Percentiles rank a stretch among this genome's conserved stretches.
Evolutionary conservation across 2,329 filamentous ascomycete genomes (phyloP).

Genomic region (Ophiocordyceps camponoti-saundersi): DNA sequence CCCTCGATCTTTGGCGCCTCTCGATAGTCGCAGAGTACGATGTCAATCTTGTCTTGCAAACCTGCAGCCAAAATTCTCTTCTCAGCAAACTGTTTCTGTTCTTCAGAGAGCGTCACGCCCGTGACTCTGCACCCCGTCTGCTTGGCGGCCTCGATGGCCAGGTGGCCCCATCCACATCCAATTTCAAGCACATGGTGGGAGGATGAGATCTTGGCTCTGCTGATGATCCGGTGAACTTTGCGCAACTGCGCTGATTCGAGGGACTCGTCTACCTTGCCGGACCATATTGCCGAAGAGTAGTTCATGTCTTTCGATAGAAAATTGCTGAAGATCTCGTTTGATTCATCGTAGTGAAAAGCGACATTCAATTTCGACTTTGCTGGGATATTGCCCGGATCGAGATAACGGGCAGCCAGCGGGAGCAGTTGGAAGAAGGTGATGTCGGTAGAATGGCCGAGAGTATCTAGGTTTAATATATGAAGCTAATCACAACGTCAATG

Average conservation of each 20-base stretch:
- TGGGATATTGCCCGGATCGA: conserved; percentile 1
- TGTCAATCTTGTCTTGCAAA: conserved; percentile 39
- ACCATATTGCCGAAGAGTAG: conserved; percentile 5
- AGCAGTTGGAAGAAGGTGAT: neutral
- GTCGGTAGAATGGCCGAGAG: neutral
- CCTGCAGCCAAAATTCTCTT: conserved; percentile 44
- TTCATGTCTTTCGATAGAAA: conserved; percentile 5
- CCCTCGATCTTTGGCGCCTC: conserved; percentile 33
- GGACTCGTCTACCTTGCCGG: conserved; percentile 23
- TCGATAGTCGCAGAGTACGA: conserved; percentile 52
- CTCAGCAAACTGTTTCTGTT: conserved; percentile 53
- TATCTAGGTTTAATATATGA: neutral
- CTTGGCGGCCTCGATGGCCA: conserved; percentile 51
- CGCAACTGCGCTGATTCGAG: conserved; percentile 49
- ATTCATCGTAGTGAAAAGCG: conserved; percentile 4
- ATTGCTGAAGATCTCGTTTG: conserved; percentile 3
- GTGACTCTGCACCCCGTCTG: conserved; percentile 51
- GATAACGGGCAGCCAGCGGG: neutral
- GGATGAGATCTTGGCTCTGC: conserved; percentile 41
- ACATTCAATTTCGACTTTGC: conserved; percentile 1
- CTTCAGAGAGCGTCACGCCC: conserved; percentile 46
- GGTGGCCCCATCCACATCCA: conserved; percentile 57
- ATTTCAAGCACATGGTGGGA: conserved; percentile 57
- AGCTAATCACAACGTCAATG: neutral
- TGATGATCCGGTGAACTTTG: conserved; percentile 50